Evolutionary conservation across 2,329 filamentous ascomycete species (phyloP).

Genomic region (Colletotrichum plurivorum): DNA sequence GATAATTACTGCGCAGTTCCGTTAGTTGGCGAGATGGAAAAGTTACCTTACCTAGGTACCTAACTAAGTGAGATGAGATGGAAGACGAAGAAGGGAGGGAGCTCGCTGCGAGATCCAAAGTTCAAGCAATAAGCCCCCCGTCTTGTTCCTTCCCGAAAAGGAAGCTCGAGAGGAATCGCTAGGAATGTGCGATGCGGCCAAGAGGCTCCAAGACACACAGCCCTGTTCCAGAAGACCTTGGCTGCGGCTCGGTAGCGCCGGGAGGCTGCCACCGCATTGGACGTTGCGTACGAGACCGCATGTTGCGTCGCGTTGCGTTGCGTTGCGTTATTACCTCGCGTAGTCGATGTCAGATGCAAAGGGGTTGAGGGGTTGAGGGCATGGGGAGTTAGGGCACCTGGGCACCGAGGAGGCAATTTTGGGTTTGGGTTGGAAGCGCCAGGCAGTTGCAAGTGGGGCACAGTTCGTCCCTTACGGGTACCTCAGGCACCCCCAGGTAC

Average conservation of each 20-base stretch:
- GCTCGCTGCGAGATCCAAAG: slow-evolving; percentile 10
- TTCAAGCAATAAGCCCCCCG: slow-evolving; percentile 33
- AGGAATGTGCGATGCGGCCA: slow-evolving; percentile 20
- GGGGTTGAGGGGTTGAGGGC: neutral
- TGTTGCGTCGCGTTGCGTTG: neutral
- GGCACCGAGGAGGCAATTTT: neutral
- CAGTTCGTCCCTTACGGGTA: slow-evolving; percentile 5
- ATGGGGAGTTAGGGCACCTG: neutral
- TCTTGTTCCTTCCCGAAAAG: slow-evolving; percentile 27
- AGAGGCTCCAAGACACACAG: slow-evolving; percentile 35
- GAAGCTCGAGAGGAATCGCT: slow-evolving; percentile 26
- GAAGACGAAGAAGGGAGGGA: neutral
- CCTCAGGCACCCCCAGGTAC: neutral
- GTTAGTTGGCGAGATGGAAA: neutral
- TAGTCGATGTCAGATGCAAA: neutral
- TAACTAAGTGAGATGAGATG: neutral
- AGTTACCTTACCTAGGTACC: neutral
- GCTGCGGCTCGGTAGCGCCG: slow-evolving; percentile 36
- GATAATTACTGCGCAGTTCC: too few relatives aligned
- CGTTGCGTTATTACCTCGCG: neutral
- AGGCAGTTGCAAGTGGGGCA: neutral
- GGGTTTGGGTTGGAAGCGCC: neutral
- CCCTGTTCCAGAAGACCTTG: slow-evolving; percentile 38
- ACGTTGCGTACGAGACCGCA: neutral
- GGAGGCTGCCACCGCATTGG: slow-evolving; percentile 18